These are phyloP conservation scores for Globisporangium nunn DNA, from an alignment of 352 stramenopile genomes.

Conservation along the genomic window DNA sequence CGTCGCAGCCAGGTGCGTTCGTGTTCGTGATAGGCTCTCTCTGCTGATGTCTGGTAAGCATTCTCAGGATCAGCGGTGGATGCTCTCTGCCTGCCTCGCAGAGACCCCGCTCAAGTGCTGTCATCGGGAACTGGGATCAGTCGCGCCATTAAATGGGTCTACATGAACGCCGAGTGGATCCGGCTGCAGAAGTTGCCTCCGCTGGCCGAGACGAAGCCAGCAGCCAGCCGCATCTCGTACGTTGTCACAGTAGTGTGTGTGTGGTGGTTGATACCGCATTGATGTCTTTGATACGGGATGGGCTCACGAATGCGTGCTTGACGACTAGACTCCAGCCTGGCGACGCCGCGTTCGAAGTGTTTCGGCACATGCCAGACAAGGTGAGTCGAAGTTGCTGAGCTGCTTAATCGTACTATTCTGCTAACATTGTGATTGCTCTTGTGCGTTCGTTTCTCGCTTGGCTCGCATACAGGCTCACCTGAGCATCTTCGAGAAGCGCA, in stretches of 20 bases:
- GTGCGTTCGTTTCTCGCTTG: not conserved
- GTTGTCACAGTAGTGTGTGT: not conserved
- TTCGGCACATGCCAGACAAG: constrained; percentile 85
- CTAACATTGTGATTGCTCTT: not conserved
- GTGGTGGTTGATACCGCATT: too few species aligned
- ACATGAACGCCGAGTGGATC: constrained; percentile 84
- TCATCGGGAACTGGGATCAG: constrained; percentile 60
- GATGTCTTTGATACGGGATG: not conserved
- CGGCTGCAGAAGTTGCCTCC: constrained; percentile 48
- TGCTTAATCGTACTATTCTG: not conserved
- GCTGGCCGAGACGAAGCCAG: constrained; percentile 23
- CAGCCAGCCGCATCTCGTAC: constrained; percentile 29
- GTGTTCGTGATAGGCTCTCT: not conserved
- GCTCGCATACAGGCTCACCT: constrained; percentile 28
- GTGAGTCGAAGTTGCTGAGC: constrained; percentile 12
- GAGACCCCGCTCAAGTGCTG: constrained; percentile 61
- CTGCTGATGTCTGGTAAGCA: not conserved
- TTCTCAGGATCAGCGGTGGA: not conserved
- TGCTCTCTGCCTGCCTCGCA: constrained; percentile 24
- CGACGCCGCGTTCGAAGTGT: constrained; percentile 75
- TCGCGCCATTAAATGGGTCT: constrained; percentile 83
- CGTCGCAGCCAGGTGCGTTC: constrained; percentile 33
- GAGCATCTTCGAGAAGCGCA: constrained; percentile 47
- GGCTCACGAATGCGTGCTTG: too few species aligned
- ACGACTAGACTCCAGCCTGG: constrained; percentile 33